A percentile compares a stretch with the other conserved stretches of the same genome.
phyloP scores from a whole-genome alignment of 495 filamentous ascomycete species.

The Trichoderma erinaceum region DNA sequence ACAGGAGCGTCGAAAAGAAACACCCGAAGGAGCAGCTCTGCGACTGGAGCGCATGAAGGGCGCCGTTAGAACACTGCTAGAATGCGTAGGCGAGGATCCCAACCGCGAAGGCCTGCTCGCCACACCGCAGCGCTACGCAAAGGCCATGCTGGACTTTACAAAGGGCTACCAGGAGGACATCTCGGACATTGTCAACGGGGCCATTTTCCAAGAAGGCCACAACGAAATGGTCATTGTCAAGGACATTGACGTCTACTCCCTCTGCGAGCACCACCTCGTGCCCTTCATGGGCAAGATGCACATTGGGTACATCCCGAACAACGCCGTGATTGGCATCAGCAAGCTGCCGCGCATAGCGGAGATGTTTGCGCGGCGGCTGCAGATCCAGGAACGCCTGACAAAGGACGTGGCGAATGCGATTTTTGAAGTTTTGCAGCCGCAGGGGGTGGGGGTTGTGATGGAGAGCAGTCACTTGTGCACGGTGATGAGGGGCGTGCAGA shows the following conservation, averaged over 20 bases:
- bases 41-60: slow-evolving; percentile 72
- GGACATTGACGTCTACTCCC: slow-evolving; percentile 91
- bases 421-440: slow-evolving; percentile 83
- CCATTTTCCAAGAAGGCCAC: slow-evolving; percentile 94
- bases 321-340: slow-evolving; percentile 83
- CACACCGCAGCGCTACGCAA: slow-evolving; percentile 87
- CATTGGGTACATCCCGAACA: slow-evolving; percentile 90
- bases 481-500: slow-evolving; percentile 93
- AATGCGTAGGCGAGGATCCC: slow-evolving; percentile 94
- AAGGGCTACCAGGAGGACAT: slow-evolving; percentile 98
- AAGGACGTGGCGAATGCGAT: slow-evolving; percentile 94
- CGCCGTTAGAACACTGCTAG: slow-evolving; percentile 83
- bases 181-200: slow-evolving; percentile 83
- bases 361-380: slow-evolving; percentile 89
- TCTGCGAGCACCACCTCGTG: slow-evolving; percentile 97
- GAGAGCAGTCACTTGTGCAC: slow-evolving; percentile 89
- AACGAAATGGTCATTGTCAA: slow-evolving; percentile 97
- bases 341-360: slow-evolving; percentile 96
- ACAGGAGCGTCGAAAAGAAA: slow-evolving; percentile 71
- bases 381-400: slow-evolving; percentile 92
- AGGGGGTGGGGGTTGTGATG: slow-evolving; percentile 94
- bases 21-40: slow-evolving; percentile 62
- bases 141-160: slow-evolving; percentile 98
- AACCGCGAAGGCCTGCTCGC: slow-evolving; percentile 81
- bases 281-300: slow-evolving; percentile 99